These are phyloP conservation scores for Tilletia setariae DNA, from an alignment of 1,284 basidiomycete species.

Conservation along the genomic window DNA sequence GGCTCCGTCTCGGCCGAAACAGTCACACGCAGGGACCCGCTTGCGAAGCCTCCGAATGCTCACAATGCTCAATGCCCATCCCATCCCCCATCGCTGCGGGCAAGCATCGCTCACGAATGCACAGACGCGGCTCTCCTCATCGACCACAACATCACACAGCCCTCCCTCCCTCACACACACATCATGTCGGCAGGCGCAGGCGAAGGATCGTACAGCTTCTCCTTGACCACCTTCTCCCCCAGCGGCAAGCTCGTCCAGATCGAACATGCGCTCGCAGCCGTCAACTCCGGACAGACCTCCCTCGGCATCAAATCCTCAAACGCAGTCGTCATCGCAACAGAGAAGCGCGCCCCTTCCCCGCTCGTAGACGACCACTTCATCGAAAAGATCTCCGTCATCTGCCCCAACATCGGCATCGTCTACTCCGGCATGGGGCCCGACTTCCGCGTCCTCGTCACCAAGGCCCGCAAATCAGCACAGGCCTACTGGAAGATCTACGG, in stretches of 20 bases:
- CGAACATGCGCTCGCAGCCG: slow-evolving; percentile 96
- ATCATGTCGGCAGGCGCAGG: slow-evolving; percentile 49
- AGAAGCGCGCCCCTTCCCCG: slow-evolving; percentile 97
- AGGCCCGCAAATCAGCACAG: slow-evolving; percentile 94
- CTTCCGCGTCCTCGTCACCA: slow-evolving; percentile 86
- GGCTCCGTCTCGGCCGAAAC: no score
- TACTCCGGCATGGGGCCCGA: slow-evolving; percentile 98
- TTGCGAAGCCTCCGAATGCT: no score
- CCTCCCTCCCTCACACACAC: no score
- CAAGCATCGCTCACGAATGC: no score
- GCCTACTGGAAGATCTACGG: slow-evolving; percentile 99
- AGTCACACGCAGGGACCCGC: no score
- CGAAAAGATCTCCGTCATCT: slow-evolving; percentile 89
- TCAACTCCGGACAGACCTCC: slow-evolving; percentile 79
- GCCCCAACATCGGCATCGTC: slow-evolving; percentile 98
- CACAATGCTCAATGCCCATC: no score
- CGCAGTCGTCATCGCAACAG: slow-evolving; percentile 97
- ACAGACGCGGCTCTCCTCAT: no score
- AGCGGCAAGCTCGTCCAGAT: slow-evolving; percentile 87
- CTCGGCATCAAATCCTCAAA: slow-evolving; percentile 99
- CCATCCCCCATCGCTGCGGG: no score
- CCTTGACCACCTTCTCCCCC: slow-evolving; percentile 96
- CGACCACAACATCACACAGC: no score
- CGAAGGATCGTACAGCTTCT: slow-evolving; percentile 66
- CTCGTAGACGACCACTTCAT: slow-evolving; percentile 96